Evolutionary conservation across 2,329 filamentous ascomycete genomes (phyloP).

Genomic region (Ambrosiella cleistominuta): DNA sequence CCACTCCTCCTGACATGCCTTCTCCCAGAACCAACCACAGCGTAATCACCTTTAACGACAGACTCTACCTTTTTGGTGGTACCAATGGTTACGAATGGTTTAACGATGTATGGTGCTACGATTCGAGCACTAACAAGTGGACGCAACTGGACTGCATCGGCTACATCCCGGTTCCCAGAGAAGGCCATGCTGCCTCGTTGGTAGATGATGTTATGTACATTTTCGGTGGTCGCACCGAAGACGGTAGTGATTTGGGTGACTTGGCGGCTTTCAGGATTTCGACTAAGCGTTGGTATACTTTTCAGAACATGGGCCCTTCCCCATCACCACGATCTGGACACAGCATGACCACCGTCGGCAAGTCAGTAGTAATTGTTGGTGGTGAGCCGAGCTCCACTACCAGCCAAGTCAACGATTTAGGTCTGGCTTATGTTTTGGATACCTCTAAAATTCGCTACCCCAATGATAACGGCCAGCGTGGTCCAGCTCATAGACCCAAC

Average conservation of each 20-base stretch:
- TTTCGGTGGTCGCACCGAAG: slow-evolving; percentile 88
- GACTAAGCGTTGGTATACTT: slow-evolving; percentile 91
- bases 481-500: slow-evolving; percentile 26
- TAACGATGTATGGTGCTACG: slow-evolving; percentile 97
- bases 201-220: slow-evolving; percentile 99
- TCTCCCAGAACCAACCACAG: slow-evolving; percentile 90
- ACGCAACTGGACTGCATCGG: slow-evolving; percentile 85
- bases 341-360: slow-evolving; percentile 91
- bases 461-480: slow-evolving; percentile 40
- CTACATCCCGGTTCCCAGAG: slow-evolving; percentile 83
- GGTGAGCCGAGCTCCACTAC: slow-evolving; percentile 85
- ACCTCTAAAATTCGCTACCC: slow-evolving; percentile 95
- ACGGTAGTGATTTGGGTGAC: slow-evolving; percentile 82
- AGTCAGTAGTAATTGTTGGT: slow-evolving; percentile 79
- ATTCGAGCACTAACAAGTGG: slow-evolving; percentile 70
- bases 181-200: slow-evolving; percentile 83
- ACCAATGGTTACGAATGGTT: slow-evolving; percentile 96
- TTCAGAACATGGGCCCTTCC: slow-evolving; percentile 97
- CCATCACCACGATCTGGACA: slow-evolving; percentile 88
- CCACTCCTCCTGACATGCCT: slow-evolving; percentile 40
- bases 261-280: slow-evolving; percentile 61
- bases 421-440: slow-evolving; percentile 79
- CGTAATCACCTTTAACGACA: slow-evolving; percentile 80
- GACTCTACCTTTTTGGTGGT: slow-evolving; percentile 90
- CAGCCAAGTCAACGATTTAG: slow-evolving; percentile 65